Conservation (phyloP, 2,329 filamentous ascomycete genomes). For the Exophiala bonariae region DNA sequence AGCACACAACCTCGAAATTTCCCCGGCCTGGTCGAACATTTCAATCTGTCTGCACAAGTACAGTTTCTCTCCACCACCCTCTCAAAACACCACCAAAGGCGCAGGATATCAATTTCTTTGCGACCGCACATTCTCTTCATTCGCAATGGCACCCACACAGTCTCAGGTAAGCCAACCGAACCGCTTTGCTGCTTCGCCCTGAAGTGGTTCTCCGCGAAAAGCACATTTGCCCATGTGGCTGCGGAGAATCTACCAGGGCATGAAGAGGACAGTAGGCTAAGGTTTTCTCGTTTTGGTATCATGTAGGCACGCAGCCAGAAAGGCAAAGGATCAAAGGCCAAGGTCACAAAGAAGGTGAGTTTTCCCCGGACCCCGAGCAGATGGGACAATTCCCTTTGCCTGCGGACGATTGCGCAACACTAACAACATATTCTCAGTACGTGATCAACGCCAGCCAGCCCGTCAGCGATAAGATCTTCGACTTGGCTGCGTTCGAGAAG, state of each 20-base stretch:
- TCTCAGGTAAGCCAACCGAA: conserved; percentile 78
- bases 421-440: conserved; percentile 60
- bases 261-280: conserved; percentile 84
- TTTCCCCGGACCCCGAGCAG: too few relatives aligned
- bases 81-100: conserved; percentile 48
- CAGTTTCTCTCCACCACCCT: background rate
- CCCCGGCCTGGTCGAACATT: background rate
- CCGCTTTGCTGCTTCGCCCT: conserved; percentile 82
- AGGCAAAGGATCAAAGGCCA: conserved; percentile 38
- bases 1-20: conserved; percentile 1
- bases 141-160: conserved; percentile 36
- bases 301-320: conserved; percentile 46
- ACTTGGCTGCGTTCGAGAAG: conserved; percentile 97
- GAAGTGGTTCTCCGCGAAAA: conserved; percentile 29
- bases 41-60: background rate
- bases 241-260: background rate
- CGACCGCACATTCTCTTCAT: conserved; percentile 45
- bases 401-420: background rate
- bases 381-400: too few relatives aligned
- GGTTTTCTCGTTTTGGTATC: conserved; percentile 50
- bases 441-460: conserved; percentile 99
- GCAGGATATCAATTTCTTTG: conserved; percentile 92
- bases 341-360: conserved; percentile 51
- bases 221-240: too few relatives aligned
- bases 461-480: conserved; percentile 99